These are phyloP conservation scores for Pythium coloratum DNA, from an alignment of 352 stramenopile genomes.

Conservation along the genomic window DNA sequence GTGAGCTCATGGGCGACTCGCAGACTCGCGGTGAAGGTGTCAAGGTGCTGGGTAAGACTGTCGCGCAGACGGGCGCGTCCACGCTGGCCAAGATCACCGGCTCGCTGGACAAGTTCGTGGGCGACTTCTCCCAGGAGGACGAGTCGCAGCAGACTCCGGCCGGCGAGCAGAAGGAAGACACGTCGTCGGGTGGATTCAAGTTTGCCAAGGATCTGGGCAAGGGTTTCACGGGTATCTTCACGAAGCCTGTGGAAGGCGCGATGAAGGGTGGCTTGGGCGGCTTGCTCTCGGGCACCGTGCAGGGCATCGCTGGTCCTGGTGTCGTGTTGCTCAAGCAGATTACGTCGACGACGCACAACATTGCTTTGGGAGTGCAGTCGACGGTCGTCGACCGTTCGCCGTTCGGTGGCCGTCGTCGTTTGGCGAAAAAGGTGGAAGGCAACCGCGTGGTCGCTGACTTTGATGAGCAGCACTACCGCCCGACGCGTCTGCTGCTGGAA, in stretches of 20 bases:
- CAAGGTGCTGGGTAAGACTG: conserved; percentile 85
- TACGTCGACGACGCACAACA: conserved; percentile 81
- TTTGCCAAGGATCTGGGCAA: conserved; percentile 86
- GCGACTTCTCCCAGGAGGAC: conserved; percentile 69
- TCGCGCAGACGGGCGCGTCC: conserved; percentile 73
- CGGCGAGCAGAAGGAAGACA: conserved; percentile 28
- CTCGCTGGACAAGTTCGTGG: conserved; percentile 84
- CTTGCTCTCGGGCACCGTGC: conserved; percentile 74
- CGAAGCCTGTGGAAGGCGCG: conserved; percentile 82
- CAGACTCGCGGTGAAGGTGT: conserved; percentile 85
- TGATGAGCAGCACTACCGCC: conserved; percentile 60
- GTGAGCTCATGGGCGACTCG: conserved; percentile 74
- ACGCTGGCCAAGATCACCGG: conserved; percentile 84
- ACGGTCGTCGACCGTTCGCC: conserved; percentile 78
- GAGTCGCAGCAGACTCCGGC: conserved; percentile 15
- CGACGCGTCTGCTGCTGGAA: conserved; percentile 60
- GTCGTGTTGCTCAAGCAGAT: conserved; percentile 82
- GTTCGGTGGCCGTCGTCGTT: conserved; percentile 73
- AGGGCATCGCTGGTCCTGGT: conserved; percentile 75
- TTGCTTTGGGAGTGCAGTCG: conserved; percentile 76
- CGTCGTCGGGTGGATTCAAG: conserved; percentile 62
- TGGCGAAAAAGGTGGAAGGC: conserved; percentile 69
- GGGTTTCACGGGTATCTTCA: conserved; percentile 85
- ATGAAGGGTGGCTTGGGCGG: conserved; percentile 78
- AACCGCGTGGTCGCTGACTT: conserved; percentile 66